Evolutionary conservation across 208 protist genomes (phyloP), one percentile per base, ranked within the genome.

Genomic region (Trypanosoma cruzi): DNA sequence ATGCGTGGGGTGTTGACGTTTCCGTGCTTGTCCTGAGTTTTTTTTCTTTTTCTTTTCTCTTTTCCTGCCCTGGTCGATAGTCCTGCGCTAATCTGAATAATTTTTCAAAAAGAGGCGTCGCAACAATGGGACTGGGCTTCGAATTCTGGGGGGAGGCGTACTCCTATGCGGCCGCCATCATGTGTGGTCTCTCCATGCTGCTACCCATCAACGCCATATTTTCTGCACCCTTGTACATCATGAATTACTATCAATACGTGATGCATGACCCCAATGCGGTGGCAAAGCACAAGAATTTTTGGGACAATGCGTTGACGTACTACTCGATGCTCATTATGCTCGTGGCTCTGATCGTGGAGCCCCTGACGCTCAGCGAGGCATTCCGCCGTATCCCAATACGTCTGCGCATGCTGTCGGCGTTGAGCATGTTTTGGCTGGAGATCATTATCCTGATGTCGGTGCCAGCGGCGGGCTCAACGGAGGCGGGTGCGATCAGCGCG

Each of bases 201-300:
- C 87, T 95, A 71, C 86, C 89, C 5, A 67, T 90, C 55, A 96
- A 96, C 62, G 73, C 84, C 34, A 75, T 95, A 65, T 91, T 96
- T 66, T 89, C 84, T 16, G 88, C 89, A 2, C 86, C 84, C 16
- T 64, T 65, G 16, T 97, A 95, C 71, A 92, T 95, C 10, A 29
- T 79, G 48, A 40, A 80, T 49, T 92, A 80, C 69, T 85, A 88
- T 72, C 66, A 79, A 46, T 92, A 84, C 71, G 81, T 84, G 32
- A 75, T 61, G 54, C 28, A 78, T 13, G 52, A 86, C 31, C 62
- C 72, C 1, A 26, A 83, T 34, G 66, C 66, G 10, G 67, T 72
- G 22, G 63, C 76, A n/a, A 14, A 49, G 42, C 31, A 68, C 57
- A 68, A 67, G 2, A 80, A 85, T 50, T 86, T 89, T 73, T 92